Percentiles rank a stretch among this genome's conserved stretches.
phyloP scores from a whole-genome alignment of 768 basidiomycete species.

The Omphalotus guepiniiformis region DNA sequence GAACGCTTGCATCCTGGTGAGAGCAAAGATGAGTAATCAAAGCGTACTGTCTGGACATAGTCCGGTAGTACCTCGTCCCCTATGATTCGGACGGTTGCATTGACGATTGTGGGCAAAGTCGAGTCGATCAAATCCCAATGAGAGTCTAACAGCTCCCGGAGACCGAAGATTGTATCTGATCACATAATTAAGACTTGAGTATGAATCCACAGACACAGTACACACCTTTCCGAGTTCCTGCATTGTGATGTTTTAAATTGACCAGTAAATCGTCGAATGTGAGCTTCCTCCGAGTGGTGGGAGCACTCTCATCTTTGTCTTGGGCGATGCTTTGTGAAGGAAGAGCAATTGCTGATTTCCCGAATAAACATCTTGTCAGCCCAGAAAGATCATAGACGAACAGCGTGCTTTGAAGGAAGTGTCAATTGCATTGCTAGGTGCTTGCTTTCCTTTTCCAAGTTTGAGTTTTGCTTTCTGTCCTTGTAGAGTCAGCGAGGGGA shows the following conservation, averaged over 20 bases:
- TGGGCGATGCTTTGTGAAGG: slow-evolving; percentile 76
- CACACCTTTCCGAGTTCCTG: slow-evolving; percentile 68
- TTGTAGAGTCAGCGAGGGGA: slow-evolving; percentile 1
- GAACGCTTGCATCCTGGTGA: slow-evolving; percentile 73
- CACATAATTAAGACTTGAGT: neutral
- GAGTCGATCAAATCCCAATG: slow-evolving; percentile 53
- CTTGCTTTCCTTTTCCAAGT: slow-evolving; percentile 90
- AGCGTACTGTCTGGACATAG: neutral
- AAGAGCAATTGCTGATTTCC: slow-evolving; percentile 72
- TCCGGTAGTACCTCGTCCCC: slow-evolving; percentile 66
- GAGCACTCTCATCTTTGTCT: slow-evolving; percentile 50
- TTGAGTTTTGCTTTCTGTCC: slow-evolving; percentile 91
- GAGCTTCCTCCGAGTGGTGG: slow-evolving; percentile 73
- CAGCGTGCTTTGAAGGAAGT: slow-evolving; percentile 95
- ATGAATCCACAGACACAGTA: neutral
- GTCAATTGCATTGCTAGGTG: slow-evolving; percentile 81
- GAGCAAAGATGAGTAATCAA: slow-evolving; percentile 11
- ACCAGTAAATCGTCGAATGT: slow-evolving; percentile 72
- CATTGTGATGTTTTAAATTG: slow-evolving; percentile 82
- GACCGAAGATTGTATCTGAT: slow-evolving; percentile 67
- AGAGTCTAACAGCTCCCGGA: slow-evolving; percentile 65
- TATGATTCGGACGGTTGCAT: slow-evolving; percentile 64
- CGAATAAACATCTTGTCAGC: slow-evolving; percentile 10
- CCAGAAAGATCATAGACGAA: slow-evolving; percentile 35
- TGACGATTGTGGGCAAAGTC: slow-evolving; percentile 52